Conservation (phyloP, 306 rosid genomes). For the Datisca glomerata region DNA sequence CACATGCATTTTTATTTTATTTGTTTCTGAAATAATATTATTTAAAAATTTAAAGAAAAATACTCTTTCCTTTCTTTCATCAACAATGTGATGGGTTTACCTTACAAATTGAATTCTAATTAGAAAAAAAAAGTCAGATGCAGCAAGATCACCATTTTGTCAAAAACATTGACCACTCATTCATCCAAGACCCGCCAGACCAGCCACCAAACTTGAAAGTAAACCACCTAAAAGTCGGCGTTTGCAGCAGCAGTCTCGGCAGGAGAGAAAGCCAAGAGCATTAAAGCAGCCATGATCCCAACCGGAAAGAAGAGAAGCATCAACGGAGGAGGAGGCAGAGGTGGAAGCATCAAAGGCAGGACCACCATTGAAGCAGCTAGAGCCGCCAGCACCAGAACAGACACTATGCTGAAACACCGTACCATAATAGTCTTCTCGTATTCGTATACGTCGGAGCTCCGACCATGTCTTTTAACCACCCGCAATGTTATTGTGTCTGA, state of each 20-base stretch:
- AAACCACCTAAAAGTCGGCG: conserved; percentile 24
- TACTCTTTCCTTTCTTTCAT: too few relatives aligned
- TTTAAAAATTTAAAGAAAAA: too few relatives aligned
- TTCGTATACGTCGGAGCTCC: neutral
- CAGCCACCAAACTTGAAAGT: too few relatives aligned
- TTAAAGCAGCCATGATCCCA: conserved; percentile 61
- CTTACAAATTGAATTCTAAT: too few relatives aligned
- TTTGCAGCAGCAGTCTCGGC: conserved; percentile 8
- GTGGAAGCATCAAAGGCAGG: conserved; percentile 46
- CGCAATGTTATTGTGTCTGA: too few relatives aligned
- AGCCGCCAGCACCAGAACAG: conserved; percentile 31
- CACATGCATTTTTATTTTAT: too few relatives aligned
- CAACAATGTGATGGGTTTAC: too few relatives aligned
- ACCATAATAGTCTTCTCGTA: conserved; percentile 20
- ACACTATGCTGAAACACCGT: conserved; percentile 29
- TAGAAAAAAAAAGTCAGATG: too few relatives aligned
- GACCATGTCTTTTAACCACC: conserved; percentile 31
- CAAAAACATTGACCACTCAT: too few relatives aligned
- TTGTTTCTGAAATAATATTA: too few relatives aligned
- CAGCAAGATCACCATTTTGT: too few relatives aligned
- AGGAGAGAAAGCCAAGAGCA: conserved; percentile 46
- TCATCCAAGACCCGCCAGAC: too few relatives aligned
- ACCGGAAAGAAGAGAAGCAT: conserved; percentile 51
- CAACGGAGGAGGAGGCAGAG: conserved; percentile 59
- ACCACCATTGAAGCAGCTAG: conserved; percentile 45